Percentiles rank a stretch among this genome's conserved stretches.
Evolutionary conservation across 495 filamentous ascomycete genomes (phyloP).

Genomic region (Articulospora tetracladia): DNA sequence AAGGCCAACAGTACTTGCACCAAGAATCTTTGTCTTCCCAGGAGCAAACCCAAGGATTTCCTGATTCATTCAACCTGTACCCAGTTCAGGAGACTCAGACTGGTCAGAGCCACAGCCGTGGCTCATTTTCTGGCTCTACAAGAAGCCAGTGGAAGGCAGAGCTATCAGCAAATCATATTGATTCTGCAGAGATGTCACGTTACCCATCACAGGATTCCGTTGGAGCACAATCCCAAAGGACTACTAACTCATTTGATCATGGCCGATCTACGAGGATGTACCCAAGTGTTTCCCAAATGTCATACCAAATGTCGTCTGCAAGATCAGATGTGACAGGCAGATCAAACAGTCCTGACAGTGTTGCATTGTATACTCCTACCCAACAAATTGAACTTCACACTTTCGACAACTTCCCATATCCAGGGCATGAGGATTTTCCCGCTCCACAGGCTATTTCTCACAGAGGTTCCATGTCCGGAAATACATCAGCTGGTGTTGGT

Average conservation of each 20-base stretch:
- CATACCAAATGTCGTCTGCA: conserved; percentile 22
- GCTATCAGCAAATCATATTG: conserved; percentile 8
- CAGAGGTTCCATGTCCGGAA: conserved; percentile 11
- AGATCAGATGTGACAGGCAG: conserved; percentile 25
- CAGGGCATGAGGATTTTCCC: conserved; percentile 9
- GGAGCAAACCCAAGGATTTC: conserved; percentile 16
- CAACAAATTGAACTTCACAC: conserved; percentile 19
- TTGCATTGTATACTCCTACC: conserved; percentile 19
- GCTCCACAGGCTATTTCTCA: conserved; percentile 13
- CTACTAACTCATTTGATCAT: conserved; percentile 23
- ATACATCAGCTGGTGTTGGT: not conserved
- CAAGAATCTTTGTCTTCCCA: conserved; percentile 18
- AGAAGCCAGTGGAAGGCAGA: conserved; percentile 14
- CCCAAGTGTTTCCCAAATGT: conserved; percentile 19
- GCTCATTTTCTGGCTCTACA: conserved; percentile 10
- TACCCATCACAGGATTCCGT: conserved; percentile 21
- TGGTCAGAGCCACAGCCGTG: conserved; percentile 3
- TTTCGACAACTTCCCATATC: conserved; percentile 18
- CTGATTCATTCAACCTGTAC: conserved; percentile 12
- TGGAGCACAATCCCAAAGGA: conserved; percentile 22
- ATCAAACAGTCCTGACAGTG: conserved; percentile 20
- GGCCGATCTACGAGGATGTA: conserved; percentile 18
- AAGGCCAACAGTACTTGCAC: conserved; percentile 28
- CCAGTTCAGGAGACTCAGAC: conserved; percentile 4
- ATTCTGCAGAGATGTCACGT: conserved; percentile 20